phyloP scores from a whole-genome alignment of 2,329 filamentous ascomycete genomes.

The Fusarium virguliforme region DNA sequence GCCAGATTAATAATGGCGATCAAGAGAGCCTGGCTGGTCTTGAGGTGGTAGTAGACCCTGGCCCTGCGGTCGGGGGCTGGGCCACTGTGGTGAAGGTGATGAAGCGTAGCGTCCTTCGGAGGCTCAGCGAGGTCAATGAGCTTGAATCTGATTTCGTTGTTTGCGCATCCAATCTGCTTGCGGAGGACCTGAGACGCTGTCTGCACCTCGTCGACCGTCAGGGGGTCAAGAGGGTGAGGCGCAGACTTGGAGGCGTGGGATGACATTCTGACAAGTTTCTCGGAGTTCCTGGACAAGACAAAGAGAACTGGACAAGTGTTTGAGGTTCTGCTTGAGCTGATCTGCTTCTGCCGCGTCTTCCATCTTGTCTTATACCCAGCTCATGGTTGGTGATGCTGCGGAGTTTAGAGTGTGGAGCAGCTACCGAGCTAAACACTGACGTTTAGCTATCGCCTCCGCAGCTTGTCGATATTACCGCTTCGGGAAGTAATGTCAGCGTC shows the following conservation, averaged over 20 bases:
- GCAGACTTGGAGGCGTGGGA: slow-evolving; percentile 9
- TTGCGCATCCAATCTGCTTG: slow-evolving; percentile 1
- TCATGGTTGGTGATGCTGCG: slow-evolving; percentile 3
- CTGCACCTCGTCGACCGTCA: slow-evolving; percentile 26
- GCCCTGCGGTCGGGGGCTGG: slow-evolving; percentile 26
- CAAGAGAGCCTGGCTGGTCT: slow-evolving; percentile 19
- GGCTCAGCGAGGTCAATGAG: slow-evolving; percentile 29
- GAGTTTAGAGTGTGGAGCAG: background rate
- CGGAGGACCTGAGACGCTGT: slow-evolving; percentile 8
- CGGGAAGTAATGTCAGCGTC: slow-evolving; percentile 4
- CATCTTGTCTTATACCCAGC: slow-evolving; percentile 13
- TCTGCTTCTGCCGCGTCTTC: background rate
- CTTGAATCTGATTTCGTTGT: slow-evolving; percentile 29
- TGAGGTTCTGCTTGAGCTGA: background rate
- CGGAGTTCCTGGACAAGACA: background rate
- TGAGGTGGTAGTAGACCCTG: slow-evolving; percentile 28
- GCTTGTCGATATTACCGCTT: background rate
- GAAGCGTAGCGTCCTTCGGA: slow-evolving; percentile 16
- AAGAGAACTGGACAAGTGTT: background rate
- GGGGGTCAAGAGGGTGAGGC: slow-evolving; percentile 30
- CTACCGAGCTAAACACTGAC: background rate
- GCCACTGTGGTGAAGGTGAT: slow-evolving; percentile 20
- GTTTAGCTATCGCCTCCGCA: background rate
- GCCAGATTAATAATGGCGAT: slow-evolving; percentile 29
- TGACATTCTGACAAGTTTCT: slow-evolving; percentile 11